phyloP scores from a whole-genome alignment of 306 rosid species.

The Begonia loranthoides region DNA sequence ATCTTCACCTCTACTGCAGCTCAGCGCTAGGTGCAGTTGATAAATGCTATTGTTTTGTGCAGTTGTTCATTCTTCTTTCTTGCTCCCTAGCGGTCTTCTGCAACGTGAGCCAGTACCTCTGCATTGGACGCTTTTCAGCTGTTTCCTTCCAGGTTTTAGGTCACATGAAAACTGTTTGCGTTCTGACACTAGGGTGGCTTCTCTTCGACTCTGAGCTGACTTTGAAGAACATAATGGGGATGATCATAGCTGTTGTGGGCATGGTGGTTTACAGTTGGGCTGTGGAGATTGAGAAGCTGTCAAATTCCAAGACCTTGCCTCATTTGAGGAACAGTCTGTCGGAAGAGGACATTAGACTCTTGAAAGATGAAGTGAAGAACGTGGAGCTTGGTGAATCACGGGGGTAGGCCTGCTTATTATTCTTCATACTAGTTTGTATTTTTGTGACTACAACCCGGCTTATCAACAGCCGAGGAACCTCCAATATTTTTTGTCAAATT shows the following conservation, averaged over 20 bases:
- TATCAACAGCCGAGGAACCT: too few relatives aligned
- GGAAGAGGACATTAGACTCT: conserved; percentile 68
- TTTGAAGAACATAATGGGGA: conserved; percentile 73
- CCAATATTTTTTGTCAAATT: too few relatives aligned
- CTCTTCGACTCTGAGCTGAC: conserved; percentile 77
- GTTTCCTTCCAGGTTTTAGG: conserved; percentile 91
- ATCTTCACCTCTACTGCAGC: too few relatives aligned
- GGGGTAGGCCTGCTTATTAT: conserved; percentile 18
- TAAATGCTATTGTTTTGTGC: conserved; percentile 19
- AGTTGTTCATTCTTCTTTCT: conserved; percentile 68
- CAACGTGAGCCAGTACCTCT: conserved; percentile 85
- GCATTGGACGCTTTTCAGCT: conserved; percentile 91
- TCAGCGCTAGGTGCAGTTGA: too few relatives aligned
- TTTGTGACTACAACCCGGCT: too few relatives aligned
- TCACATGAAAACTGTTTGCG: conserved; percentile 90
- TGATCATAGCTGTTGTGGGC: conserved; percentile 60
- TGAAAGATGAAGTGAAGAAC: conserved; percentile 54
- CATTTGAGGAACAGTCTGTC: conserved; percentile 56
- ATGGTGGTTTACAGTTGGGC: conserved; percentile 96
- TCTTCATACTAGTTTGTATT: too few relatives aligned
- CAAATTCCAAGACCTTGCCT: conserved; percentile 27
- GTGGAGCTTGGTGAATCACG: conserved; percentile 50
- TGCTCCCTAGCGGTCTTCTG: conserved; percentile 76
- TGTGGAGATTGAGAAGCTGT: conserved; percentile 51
- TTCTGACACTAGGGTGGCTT: conserved; percentile 82